Percentiles rank a stretch among this genome's conserved stretches.
Conservation (phyloP, 2,329 filamentous ascomycete species). For the Penicillium sp. region DNA sequence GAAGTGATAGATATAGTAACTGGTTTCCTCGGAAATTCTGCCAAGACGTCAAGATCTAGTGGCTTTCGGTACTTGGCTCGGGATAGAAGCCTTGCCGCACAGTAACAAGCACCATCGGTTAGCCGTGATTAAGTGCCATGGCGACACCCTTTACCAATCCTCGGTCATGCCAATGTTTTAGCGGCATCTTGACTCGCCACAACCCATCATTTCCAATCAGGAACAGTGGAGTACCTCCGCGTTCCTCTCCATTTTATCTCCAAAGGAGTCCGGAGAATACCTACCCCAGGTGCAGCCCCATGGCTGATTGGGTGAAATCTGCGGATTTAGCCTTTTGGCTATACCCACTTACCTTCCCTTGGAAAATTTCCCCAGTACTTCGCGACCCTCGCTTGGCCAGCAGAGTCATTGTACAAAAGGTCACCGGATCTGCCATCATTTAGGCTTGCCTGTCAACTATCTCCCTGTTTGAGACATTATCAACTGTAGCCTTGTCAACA, state of each 20-base stretch:
- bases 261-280: constrained; percentile 11
- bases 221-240: constrained; percentile 24
- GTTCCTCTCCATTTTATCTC: constrained; percentile 18
- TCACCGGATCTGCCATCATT: neutral
- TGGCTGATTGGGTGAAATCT: neutral
- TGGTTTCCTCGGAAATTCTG: neutral
- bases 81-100: neutral
- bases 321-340: neutral
- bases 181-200: neutral
- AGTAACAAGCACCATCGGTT: constrained; percentile 11
- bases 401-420: neutral
- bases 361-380: neutral
- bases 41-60: constrained; percentile 1
- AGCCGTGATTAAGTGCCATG: constrained; percentile 24
- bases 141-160: neutral
- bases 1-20: neutral
- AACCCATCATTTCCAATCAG: neutral
- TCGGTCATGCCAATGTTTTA: neutral
- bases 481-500: neutral
- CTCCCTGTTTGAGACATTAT: neutral
- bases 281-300: neutral
- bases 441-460: constrained; percentile 1
- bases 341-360: constrained; percentile 17
- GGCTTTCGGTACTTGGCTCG: constrained; percentile 19
- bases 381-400: constrained; percentile 3